Evolutionary conservation across 176 grass and related monocot genomes (phyloP).

Genomic region (Avena insularis): DNA sequence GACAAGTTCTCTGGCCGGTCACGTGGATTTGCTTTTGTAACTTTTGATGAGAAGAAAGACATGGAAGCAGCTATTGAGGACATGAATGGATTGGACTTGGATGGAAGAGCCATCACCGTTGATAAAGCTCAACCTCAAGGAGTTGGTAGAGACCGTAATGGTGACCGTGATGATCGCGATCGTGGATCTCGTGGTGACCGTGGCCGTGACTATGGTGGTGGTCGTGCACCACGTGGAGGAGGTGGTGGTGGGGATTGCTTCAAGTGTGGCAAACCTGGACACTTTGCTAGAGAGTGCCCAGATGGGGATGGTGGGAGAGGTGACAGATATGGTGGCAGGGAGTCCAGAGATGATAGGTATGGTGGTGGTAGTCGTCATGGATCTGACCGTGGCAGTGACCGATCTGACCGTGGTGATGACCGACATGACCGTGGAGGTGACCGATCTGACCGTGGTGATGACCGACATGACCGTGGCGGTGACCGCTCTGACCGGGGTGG

Average conservation of each 20-base stretch:
- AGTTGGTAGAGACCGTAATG: conserved; percentile 66
- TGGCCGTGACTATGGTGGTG: conserved; percentile 60
- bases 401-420: conserved; percentile 55
- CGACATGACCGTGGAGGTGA: conserved; percentile 40
- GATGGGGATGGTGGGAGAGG: conserved; percentile 66
- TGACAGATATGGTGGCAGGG: conserved; percentile 62
- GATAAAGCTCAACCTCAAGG: conserved; percentile 89
- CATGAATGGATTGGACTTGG: conserved; percentile 88
- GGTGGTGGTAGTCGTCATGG: conserved; percentile 64
- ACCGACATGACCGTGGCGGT: conserved; percentile 42
- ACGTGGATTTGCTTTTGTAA: conserved; percentile 95
- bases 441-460: conserved; percentile 59
- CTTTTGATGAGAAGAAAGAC: conserved; percentile 93
- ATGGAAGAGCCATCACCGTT: conserved; percentile 84
- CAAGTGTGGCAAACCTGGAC: conserved; percentile 85
- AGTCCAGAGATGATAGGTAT: conserved; percentile 57
- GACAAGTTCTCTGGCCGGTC: conserved; percentile 94
- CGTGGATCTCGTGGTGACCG: conserved; percentile 65
- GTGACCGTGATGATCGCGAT: conserved; percentile 61
- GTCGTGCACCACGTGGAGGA: conserved; percentile 42
- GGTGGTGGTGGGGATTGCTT: conserved; percentile 79
- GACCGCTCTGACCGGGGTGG: conserved; percentile 73
- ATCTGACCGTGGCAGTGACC: conserved; percentile 69
- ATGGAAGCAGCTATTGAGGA: conserved; percentile 98
- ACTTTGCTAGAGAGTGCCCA: conserved; percentile 88